Percentiles rank a stretch among this genome's conserved stretches.
phyloP scores from a whole-genome alignment of 331 rosid genomes.

The Arachis monticola region DNA sequence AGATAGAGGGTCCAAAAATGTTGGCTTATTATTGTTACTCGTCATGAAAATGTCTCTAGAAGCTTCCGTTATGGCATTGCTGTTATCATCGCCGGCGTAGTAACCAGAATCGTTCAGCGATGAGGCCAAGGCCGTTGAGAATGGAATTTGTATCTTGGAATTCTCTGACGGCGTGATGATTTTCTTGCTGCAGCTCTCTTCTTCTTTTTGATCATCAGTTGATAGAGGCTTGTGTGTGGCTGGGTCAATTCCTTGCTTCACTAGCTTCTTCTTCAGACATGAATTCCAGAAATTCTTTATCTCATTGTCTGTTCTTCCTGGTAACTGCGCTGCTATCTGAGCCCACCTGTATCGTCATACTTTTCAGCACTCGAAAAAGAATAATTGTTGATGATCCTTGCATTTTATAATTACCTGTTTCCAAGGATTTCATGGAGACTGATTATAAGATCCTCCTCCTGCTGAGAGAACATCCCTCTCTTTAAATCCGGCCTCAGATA shows the following conservation, averaged over 20 bases:
- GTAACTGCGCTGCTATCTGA: constrained; percentile 95
- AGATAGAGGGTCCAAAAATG: constrained; percentile 67
- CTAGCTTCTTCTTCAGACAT: constrained; percentile 84
- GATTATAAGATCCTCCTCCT: constrained; percentile 82
- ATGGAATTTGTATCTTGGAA: constrained; percentile 45
- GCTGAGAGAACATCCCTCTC: constrained; percentile 91
- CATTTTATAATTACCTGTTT: constrained; percentile 56
- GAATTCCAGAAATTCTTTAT: constrained; percentile 98
- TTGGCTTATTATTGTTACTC: constrained; percentile 33
- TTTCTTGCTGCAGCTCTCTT: constrained; percentile 39
- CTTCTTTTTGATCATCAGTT: constrained; percentile 45
- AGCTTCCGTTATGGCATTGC: constrained; percentile 40
- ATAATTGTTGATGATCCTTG: background rate
- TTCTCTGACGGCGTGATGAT: constrained; percentile 40
- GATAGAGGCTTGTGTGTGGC: constrained; percentile 78
- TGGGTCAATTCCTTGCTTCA: constrained; percentile 98
- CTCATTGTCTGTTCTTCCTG: constrained; percentile 98
- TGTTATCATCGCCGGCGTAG: constrained; percentile 37
- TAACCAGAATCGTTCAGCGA: constrained; percentile 53
- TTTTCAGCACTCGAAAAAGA: too few relatives aligned
- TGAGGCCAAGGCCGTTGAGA: constrained; percentile 44
- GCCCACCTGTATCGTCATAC: constrained; percentile 76
- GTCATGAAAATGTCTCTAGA: constrained; percentile 47
- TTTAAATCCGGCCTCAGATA: constrained; percentile 92
- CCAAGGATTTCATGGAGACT: constrained; percentile 88